Evolutionary conservation across 495 filamentous ascomycete species (phyloP), one percentile per base, ranked within the genome.

Genomic region (Xylaria longipes): DNA sequence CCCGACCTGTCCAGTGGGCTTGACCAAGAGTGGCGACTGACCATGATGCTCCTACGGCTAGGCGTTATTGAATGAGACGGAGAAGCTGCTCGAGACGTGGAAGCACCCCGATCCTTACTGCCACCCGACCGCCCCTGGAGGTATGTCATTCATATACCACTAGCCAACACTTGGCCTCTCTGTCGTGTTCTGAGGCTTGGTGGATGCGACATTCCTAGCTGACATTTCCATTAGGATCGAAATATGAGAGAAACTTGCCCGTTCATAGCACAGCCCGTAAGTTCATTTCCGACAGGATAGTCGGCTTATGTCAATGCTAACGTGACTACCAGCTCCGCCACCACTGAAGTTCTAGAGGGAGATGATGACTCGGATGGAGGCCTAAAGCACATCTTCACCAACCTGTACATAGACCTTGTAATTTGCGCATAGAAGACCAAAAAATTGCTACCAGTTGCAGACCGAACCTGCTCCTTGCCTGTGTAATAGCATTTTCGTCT

Each of bases 51-150:
- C 6, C 58, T 9, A 2, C 35, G 43, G 29, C 27, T 65, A 98
- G 95, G 89, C 87, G 31, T 78, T 99, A 61, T 83, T 98, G 57
- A 88, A 90, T 72, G 93, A 97, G 81, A 93, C 97, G 39, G 96
- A 98, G 81, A 90, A 91, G 68, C 77, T 97, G 66, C 81, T 99
- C 71, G 90, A 97, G 75, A 92, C 89, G 75, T 99, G 94, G 94
- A 98, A 98, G 81, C 97, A 99, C 78, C 96, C 96, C 3, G 96
- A 99, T 79, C 94, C 95, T 37, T 98, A 97, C 78, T 82, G 86
- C 68, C 88, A 90, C 61, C 96, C 96, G 9, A 95, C 94, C 22
- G 95, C 96, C 15, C 96, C 96, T 22, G 96, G 96, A 88, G 96
- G 96, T 97, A 87, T 74, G 89, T 79, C n/a, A 4, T 37, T 60